These are phyloP conservation scores for Leishmania turanica DNA, from an alignment of 208 protist genomes.

Conservation along the genomic window DNA sequence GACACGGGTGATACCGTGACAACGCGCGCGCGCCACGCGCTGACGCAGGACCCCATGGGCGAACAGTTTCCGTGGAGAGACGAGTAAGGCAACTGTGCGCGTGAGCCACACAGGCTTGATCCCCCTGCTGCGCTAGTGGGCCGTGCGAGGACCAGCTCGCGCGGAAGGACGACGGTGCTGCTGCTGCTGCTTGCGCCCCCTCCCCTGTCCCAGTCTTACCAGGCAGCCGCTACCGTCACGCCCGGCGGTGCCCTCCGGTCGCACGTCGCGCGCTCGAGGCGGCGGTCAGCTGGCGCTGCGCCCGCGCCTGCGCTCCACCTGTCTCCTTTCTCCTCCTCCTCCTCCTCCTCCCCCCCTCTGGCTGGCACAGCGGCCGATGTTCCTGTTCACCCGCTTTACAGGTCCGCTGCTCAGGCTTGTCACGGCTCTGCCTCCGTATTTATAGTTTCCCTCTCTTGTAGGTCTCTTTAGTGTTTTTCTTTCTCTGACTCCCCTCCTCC, in stretches of 20 bases:
- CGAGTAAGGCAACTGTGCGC: not conserved
- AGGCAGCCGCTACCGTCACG: not conserved
- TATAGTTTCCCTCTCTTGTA: not conserved
- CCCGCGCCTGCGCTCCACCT: not conserved
- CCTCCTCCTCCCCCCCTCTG: slow-evolving; percentile 8
- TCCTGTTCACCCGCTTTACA: not conserved
- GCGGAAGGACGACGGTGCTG: not conserved
- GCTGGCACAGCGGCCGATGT: not conserved
- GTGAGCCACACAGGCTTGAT: not conserved
- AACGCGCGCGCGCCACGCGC: slow-evolving; percentile 45
- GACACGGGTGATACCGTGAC: slow-evolving; percentile 73
- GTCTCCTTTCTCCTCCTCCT: slow-evolving; percentile 13
- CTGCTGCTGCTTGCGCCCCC: not conserved
- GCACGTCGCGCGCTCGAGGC: not conserved
- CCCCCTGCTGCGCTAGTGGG: no score
- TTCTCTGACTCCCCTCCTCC: not conserved
- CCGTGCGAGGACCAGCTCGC: no score
- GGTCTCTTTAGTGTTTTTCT: not conserved
- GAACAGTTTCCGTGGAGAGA: slow-evolving; percentile 64
- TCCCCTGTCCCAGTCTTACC: not conserved
- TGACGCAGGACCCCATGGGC: slow-evolving; percentile 71
- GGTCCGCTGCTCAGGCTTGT: not conserved
- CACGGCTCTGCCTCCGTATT: not conserved
- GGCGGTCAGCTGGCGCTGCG: not conserved
- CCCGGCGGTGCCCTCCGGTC: not conserved